These are phyloP conservation scores for Raffaelea albimanens DNA, from an alignment of 2,329 filamentous ascomycete genomes.

Conservation along the genomic window DNA sequence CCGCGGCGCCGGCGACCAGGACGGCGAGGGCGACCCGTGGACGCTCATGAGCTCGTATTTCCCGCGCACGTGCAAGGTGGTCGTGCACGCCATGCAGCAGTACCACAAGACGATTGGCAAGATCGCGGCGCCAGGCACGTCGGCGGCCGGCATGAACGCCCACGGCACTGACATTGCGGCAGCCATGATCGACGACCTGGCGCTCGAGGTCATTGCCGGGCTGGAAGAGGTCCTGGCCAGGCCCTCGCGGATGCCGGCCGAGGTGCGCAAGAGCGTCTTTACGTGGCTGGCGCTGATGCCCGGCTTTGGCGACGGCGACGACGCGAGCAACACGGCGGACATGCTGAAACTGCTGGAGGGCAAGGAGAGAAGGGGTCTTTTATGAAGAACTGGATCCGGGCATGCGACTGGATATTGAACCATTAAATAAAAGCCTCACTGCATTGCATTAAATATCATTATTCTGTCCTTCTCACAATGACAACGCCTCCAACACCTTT, in stretches of 20 bases:
- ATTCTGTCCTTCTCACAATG: neutral
- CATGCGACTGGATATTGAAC: too few relatives aligned
- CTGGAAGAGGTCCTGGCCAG: neutral
- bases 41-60: neutral
- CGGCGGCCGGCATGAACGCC: neutral
- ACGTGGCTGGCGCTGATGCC: neutral
- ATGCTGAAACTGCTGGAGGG: neutral
- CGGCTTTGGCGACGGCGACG: neutral
- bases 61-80: neutral
- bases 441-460: too few relatives aligned
- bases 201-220: neutral
- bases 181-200: neutral
- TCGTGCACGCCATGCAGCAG: neutral
- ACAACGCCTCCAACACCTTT: conserved; percentile 11
- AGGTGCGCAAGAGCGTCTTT: neutral
- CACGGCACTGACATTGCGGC: neutral
- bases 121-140: neutral
- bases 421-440: too few relatives aligned
- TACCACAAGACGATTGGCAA: neutral
- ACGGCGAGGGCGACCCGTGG: neutral
- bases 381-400: too few relatives aligned
- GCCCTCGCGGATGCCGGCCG: neutral
- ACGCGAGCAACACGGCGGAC: neutral
- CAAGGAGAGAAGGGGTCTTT: neutral
- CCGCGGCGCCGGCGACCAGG: neutral